Evolutionary conservation across 192 early-diverging fungal genomes (phyloP).

Genomic region (Chytriomyces sp.): DNA sequence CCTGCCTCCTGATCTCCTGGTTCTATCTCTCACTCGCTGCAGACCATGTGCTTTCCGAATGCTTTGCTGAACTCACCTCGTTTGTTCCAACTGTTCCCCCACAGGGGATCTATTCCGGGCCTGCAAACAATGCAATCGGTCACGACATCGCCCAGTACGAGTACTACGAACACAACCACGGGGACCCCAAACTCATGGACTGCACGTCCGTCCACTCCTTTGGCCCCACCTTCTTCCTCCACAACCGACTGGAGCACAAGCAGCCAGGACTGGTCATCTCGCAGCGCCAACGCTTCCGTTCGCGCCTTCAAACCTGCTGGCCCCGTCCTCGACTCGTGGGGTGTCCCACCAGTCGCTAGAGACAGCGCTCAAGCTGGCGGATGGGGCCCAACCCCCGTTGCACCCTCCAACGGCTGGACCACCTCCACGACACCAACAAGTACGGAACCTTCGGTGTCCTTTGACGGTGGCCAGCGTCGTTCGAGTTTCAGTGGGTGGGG

Average conservation of each 20-base stretch:
- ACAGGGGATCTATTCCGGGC: too few species aligned
- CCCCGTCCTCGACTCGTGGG: neutral
- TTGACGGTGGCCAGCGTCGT: too few species aligned
- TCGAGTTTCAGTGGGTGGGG: neutral
- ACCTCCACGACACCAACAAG: neutral
- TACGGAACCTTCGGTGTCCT: too few species aligned
- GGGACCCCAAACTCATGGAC: too few species aligned
- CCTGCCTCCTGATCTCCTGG: too few species aligned
- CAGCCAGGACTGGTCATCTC: conserved; percentile 10
- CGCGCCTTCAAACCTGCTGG: neutral
- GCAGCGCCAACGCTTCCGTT: neutral
- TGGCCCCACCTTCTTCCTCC: neutral
- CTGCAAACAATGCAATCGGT: too few species aligned
- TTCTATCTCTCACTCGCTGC: too few species aligned
- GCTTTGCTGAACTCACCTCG: too few species aligned
- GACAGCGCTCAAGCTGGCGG: neutral
- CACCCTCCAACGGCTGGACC: neutral
- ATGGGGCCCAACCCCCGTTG: neutral
- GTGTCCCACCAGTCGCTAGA: neutral
- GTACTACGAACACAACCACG: too few species aligned
- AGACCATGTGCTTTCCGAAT: too few species aligned
- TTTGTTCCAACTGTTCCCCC: too few species aligned
- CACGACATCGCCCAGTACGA: too few species aligned
- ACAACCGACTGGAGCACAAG: conserved; percentile 6
- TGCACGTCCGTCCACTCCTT: neutral